These are phyloP conservation scores for Cylindrotheca closterium DNA, from an alignment of 108 stramenopile genomes.

Conservation along the genomic window DNA sequence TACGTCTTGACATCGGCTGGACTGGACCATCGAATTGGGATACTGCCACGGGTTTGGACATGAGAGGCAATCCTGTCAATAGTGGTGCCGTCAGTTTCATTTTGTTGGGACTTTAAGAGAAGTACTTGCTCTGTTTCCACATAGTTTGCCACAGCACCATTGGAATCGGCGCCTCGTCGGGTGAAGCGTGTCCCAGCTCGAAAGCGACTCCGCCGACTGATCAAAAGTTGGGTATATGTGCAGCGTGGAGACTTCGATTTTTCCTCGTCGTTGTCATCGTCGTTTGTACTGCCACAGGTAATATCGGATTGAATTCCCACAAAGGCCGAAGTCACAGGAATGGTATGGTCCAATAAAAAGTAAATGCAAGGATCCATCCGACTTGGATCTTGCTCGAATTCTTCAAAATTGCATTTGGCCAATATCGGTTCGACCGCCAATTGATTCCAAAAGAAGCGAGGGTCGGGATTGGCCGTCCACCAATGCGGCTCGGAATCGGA, in stretches of 20 bases:
- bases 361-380: slow-evolving; percentile 6
- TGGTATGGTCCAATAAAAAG: slow-evolving; percentile 48
- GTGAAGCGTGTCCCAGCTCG: slow-evolving; percentile 96
- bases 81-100: slow-evolving; percentile 5
- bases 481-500: neutral
- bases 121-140: slow-evolving; percentile 95
- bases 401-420: slow-evolving; percentile 7
- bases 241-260: neutral
- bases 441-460: slow-evolving; percentile 96
- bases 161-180: slow-evolving; percentile 87
- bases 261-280: neutral
- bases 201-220: slow-evolving; percentile 84
- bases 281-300: neutral
- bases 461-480: slow-evolving; percentile 49
- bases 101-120: slow-evolving; percentile 25
- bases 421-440: slow-evolving; percentile 60
- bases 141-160: slow-evolving; percentile 91
- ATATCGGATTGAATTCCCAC: slow-evolving; percentile 74
- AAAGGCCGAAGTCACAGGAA: slow-evolving; percentile 91
- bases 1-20: slow-evolving; percentile 89
- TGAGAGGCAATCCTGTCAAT: slow-evolving; percentile 35
- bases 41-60: slow-evolving; percentile 93
- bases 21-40: slow-evolving; percentile 93
- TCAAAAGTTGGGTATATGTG: slow-evolving; percentile 74
- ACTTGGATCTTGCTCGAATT: neutral